These are phyloP conservation scores for Micromonas commoda DNA, from an alignment of 139 green algal genomes.

Conservation along the genomic window DNA sequence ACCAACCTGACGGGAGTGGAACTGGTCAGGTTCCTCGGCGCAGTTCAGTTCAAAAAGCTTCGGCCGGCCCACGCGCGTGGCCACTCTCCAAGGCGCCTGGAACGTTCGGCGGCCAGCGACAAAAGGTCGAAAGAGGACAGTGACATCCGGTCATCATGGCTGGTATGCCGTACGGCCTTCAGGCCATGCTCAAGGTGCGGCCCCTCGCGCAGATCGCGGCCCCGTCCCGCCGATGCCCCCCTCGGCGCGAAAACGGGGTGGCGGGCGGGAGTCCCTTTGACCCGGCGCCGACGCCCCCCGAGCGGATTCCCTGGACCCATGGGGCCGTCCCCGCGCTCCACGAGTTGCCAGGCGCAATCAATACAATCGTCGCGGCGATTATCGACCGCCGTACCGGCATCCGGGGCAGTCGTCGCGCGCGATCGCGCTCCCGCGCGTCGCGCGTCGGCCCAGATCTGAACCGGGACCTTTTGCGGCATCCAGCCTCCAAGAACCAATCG, in stretches of 20 bases:
- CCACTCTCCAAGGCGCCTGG: no score
- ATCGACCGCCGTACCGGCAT: neutral
- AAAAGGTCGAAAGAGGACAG: neutral
- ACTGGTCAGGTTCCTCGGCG: no score
- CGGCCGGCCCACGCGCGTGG: no score
- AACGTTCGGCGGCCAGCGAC: neutral
- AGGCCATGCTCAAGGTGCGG: constrained; percentile 37
- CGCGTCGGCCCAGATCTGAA: neutral
- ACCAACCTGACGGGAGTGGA: no score
- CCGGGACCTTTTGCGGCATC: neutral
- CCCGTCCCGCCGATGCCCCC: no score
- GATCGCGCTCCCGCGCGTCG: neutral
- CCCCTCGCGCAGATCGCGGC: no score
- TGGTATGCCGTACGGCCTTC: constrained; percentile 36
- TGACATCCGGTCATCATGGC: neutral
- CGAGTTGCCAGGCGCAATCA: no score
- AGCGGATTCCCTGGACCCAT: neutral
- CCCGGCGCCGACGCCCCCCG: neutral
- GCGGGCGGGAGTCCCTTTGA: neutral
- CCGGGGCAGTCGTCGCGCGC: neutral
- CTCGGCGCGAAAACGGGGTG: neutral
- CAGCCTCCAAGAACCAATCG: no score
- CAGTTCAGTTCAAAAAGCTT: no score
- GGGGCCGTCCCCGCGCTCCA: no score
- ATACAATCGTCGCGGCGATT: no score